Evolutionary conservation across 768 basidiomycete genomes (phyloP).

Genomic region (Boletus pseudopeckii): DNA sequence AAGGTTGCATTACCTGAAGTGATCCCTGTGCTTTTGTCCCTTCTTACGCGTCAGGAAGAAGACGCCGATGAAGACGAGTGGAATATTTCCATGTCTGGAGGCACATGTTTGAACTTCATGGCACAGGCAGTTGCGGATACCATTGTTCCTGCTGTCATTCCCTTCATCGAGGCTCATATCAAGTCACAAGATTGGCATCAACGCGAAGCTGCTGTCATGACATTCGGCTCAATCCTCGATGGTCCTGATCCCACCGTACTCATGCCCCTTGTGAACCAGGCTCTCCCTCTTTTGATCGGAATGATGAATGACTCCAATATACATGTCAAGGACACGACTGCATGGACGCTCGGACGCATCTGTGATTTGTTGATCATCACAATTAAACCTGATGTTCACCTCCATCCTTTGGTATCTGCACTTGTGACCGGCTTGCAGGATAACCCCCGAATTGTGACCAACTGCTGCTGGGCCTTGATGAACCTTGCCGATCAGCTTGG

Average conservation of each 20-base stretch:
- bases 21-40: conserved; percentile 82
- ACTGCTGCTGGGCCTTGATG: conserved; percentile 96
- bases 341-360: conserved; percentile 96
- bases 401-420: conserved; percentile 78
- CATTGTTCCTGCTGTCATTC: conserved; percentile 90
- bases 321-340: conserved; percentile 94
- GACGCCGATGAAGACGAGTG: conserved; percentile 98
- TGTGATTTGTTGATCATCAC: conserved; percentile 83
- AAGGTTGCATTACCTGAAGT: conserved; percentile 94
- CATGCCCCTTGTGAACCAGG: conserved; percentile 89
- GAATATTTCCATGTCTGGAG: conserved; percentile 97
- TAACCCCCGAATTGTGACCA: conserved; percentile 81
- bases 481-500: conserved; percentile 91
- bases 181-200: conserved; percentile 89
- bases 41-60: conserved; percentile 92
- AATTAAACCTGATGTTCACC: conserved; percentile 86
- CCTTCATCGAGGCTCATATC: conserved; percentile 97
- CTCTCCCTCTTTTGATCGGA: conserved; percentile 86
- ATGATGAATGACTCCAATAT: conserved; percentile 88
- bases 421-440: conserved; percentile 79
- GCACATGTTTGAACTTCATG: conserved; percentile 83
- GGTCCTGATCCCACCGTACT: conserved; percentile 89
- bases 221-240: conserved; percentile 96
- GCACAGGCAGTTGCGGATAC: conserved; percentile 88
- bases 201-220: conserved; percentile 97